Base-by-base conservation (phyloP, 2,329 filamentous ascomycete genomes). In the Talaromyces rugulosus region DNA sequence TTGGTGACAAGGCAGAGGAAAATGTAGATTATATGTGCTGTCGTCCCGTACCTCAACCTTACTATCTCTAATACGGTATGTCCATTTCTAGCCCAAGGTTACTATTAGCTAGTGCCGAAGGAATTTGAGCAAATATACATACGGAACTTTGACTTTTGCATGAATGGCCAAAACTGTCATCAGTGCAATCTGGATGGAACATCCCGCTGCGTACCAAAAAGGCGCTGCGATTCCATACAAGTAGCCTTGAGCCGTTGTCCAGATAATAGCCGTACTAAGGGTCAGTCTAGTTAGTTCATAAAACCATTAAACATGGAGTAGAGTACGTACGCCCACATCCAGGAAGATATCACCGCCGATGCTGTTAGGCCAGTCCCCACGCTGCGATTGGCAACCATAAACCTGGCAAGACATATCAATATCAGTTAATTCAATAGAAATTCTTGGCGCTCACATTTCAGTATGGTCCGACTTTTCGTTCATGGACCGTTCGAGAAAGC, bases 281-380 rank as follows among this genome's bases (percentile, higher is more conserved):
- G 5, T 5, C 30, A n/a, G 11, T 34, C 14, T 18, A 3, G 27
- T 30, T 6, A n/a, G 14, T 30, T 8, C 42, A 47, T 18, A 47
- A 23, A 23, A 9, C 8, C 18, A 9, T 4, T 14, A 47, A 12
- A 5, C 4, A 14, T 11, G 11, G 12, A 11, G 18, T 3, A 12
- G 54, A 51, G 23, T 18, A 59, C 60, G 40, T 62, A 59, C 60
- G 60, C 60, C 63, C 64, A 71, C 64, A 68, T 71, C 66, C 68
- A 70, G 8, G 63, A 66, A 12, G 68, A 68, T 59, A 70, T 64
- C 28, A 70, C 67, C 9, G 67, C 68, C 1, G 66, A 64, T 5
- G 68, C 67, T 9, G 67, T 70, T 57, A 70, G 53, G 23, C 68
- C 68, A 14, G 64, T 68, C 8, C 68, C 64, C n/a, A 68, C 66